These are phyloP conservation scores for Calocera cornea DNA, from an alignment of 768 basidiomycete genomes.

Conservation along the genomic window DNA sequence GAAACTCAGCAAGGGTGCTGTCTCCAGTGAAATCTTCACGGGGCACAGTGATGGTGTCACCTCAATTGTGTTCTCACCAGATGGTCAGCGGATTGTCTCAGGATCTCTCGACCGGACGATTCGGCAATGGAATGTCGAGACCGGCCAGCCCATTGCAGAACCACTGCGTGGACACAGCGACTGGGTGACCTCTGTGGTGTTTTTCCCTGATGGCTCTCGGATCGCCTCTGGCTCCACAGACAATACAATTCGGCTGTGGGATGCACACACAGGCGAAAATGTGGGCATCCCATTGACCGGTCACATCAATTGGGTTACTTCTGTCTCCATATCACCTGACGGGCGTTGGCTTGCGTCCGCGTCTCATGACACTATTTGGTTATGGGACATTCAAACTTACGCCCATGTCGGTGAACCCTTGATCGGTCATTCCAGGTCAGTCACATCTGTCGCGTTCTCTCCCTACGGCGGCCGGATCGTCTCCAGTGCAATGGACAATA, in stretches of 20 bases:
- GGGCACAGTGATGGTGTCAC: not conserved
- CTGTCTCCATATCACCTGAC: not conserved
- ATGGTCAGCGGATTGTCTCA: not conserved
- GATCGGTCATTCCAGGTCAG: not conserved
- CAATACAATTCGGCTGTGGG: not conserved
- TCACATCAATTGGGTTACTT: conserved; percentile 15
- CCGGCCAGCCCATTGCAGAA: not conserved
- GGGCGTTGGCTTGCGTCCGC: not conserved
- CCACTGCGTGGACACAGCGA: conserved; percentile 3
- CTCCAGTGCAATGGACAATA: conserved; percentile 7
- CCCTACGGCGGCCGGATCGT: conserved; percentile 7
- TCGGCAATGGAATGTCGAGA: not conserved
- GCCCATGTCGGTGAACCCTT: not conserved
- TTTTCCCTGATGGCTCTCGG: conserved; percentile 7
- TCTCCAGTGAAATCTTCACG: not conserved
- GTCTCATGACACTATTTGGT: not conserved
- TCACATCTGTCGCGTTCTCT: conserved; percentile 7
- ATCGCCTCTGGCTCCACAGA: conserved; percentile 10
- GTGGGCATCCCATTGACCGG: conserved; percentile 21
- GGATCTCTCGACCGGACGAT: conserved; percentile 4
- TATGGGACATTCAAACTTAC: not conserved
- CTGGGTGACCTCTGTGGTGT: conserved; percentile 4
- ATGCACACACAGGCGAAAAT: conserved; percentile 14
- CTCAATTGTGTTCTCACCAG: not conserved
- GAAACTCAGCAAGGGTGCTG: not conserved